phyloP scores from a whole-genome alignment of 2,329 filamentous ascomycete genomes.

The Pyrenophora seminiperda region DNA sequence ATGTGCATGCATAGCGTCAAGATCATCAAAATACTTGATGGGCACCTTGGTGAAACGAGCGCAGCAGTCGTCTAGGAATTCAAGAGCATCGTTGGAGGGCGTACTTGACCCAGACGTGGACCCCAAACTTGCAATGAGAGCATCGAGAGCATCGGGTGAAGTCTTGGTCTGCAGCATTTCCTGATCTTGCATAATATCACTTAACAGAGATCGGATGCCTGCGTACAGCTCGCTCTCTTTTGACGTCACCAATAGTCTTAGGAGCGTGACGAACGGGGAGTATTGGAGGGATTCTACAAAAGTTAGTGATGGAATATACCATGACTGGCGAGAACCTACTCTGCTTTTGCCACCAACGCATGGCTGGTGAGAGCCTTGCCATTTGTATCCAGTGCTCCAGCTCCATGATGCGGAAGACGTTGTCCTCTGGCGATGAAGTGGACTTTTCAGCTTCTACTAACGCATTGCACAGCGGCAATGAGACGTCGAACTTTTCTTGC shows the following conservation, averaged over 20 bases:
- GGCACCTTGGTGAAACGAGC: conserved; percentile 75
- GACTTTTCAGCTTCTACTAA: conserved; percentile 64
- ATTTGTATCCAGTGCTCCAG: conserved; percentile 81
- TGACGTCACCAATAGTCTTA: conserved; percentile 63
- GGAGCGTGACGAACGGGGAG: conserved; percentile 74
- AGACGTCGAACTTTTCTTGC: conserved; percentile 86
- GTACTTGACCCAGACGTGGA: conserved; percentile 42
- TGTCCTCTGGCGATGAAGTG: conserved; percentile 49
- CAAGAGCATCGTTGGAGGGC: conserved; percentile 57
- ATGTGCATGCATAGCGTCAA: conserved; percentile 57
- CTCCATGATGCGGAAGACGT: conserved; percentile 70
- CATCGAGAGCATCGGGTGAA: conserved; percentile 48
- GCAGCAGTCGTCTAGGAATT: conserved; percentile 82
- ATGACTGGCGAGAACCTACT: conserved; percentile 43
- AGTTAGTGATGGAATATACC: conserved; percentile 12
- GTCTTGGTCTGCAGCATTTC: conserved; percentile 64
- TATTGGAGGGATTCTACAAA: conserved; percentile 60
- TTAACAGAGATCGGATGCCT: conserved; percentile 62
- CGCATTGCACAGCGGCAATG: conserved; percentile 71
- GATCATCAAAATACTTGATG: conserved; percentile 79
- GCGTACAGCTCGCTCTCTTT: conserved; percentile 56
- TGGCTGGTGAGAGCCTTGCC: conserved; percentile 77
- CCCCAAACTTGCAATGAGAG: conserved; percentile 56
- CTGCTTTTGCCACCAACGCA: conserved; percentile 86
- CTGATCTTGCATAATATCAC: conserved; percentile 66